Percentiles rank a stretch among this genome's conserved stretches.
phyloP scores from a whole-genome alignment of 495 filamentous ascomycete genomes.

The Lindgomyces ingoldianus region DNA sequence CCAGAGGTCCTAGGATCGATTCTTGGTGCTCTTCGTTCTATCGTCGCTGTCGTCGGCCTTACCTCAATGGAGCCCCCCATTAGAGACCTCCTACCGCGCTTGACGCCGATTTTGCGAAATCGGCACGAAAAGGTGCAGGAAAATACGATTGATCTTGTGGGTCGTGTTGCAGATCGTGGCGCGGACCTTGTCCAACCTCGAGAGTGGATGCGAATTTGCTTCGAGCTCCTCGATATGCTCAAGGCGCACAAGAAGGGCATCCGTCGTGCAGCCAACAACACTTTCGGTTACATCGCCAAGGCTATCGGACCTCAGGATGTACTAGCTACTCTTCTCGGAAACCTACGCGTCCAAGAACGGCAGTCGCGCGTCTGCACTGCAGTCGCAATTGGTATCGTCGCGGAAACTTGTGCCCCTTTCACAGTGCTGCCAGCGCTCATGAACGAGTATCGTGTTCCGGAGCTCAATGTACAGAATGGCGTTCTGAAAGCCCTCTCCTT shows the following conservation, averaged over 20 bases:
- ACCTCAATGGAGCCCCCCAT: constrained; percentile 99
- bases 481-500: constrained; percentile 96
- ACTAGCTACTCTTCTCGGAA: constrained; percentile 91
- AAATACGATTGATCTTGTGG: constrained; percentile 98
- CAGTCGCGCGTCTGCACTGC: constrained; percentile 98
- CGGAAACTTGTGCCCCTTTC: constrained; percentile 98
- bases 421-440: constrained; percentile 98
- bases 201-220: constrained; percentile 99
- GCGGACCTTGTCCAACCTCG: constrained; percentile 93
- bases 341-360: constrained; percentile 94
- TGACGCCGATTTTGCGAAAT: constrained; percentile 96
- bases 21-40: constrained; percentile 88
- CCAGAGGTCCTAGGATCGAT: constrained; percentile 98
- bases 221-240: constrained; percentile 98
- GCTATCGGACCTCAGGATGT: constrained; percentile 99
- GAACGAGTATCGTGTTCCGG: constrained; percentile 99
- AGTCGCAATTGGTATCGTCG: constrained; percentile 99
- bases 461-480: constrained; percentile 96
- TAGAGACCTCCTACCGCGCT: constrained; percentile 88
- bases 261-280: constrained; percentile 97
- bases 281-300: constrained; percentile 99
- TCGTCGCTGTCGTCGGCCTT: constrained; percentile 98
- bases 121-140: constrained; percentile 99
- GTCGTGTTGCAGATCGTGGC: constrained; percentile 96
- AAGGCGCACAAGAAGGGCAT: constrained; percentile 94